Conservation (phyloP, 23 red algal species). For the Gracilariopsis chorda region DNA sequence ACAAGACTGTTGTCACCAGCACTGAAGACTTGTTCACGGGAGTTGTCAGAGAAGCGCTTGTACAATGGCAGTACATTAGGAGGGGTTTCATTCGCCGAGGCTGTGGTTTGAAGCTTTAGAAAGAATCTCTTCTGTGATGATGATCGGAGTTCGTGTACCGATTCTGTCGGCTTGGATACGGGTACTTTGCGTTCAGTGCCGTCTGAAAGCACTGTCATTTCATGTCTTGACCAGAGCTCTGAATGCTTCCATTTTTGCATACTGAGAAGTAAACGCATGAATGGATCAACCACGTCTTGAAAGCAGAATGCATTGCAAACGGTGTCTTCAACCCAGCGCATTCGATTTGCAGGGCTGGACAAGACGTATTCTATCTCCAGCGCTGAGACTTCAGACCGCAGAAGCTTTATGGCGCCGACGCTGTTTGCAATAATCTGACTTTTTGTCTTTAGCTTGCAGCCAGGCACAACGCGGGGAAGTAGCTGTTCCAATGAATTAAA, state of each 20-base stretch:
- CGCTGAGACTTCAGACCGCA: conserved; percentile 32
- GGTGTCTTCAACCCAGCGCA: conserved; percentile 59
- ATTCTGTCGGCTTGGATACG: conserved; percentile 21
- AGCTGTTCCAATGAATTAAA: conserved; percentile 50
- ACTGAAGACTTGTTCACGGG: conserved; percentile 11
- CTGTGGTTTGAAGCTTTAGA: conserved; percentile 41
- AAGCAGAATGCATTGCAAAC: conserved; percentile 3
- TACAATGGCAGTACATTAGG: neutral
- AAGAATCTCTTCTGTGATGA: conserved; percentile 16
- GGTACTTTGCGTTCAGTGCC: neutral
- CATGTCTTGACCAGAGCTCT: conserved; percentile 63
- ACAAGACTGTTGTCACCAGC: conserved; percentile 48
- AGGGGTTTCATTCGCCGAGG: conserved; percentile 1
- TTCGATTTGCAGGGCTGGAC: conserved; percentile 56
- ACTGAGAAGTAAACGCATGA: conserved; percentile 46
- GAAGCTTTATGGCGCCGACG: conserved; percentile 28
- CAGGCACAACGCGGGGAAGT: conserved; percentile 42
- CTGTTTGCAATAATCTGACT: conserved; percentile 64
- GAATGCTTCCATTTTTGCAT: conserved; percentile 63
- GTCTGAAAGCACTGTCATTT: conserved; percentile 1
- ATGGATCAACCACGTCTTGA: conserved; percentile 47
- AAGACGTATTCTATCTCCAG: conserved; percentile 66
- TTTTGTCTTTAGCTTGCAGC: conserved; percentile 57
- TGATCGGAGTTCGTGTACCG: conserved; percentile 27
- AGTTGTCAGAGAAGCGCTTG: conserved; percentile 11